Base-by-base conservation (phyloP, 2,329 filamentous ascomycete species). In the Bipolaris gigantea region DNA sequence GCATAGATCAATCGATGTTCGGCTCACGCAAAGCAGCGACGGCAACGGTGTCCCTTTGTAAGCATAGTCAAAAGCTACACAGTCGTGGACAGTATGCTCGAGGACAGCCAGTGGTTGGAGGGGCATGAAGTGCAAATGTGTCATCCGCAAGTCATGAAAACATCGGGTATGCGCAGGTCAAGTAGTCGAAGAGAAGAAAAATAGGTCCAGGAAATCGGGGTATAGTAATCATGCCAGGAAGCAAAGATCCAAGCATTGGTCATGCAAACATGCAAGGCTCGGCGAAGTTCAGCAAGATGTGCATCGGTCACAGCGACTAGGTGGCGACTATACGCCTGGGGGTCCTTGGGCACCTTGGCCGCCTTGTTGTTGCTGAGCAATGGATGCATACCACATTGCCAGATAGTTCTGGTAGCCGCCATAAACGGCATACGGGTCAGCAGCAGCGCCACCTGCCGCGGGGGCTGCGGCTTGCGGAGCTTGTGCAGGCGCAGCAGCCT, bases 341-440 rank as follows among this genome's bases (percentile, higher is more conserved):
- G 70, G 71, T 56, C 64, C 69, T 49, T 71, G 71, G 40, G 64
- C 62, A 32, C 58, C 59, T 57, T 57, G 60, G 39, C 63, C 63
- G 48, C 64, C 63, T 55, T 66, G 64, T 53, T 81, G 78, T 67
- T 83, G 81, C 66, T 81, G 78, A 46, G 81, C 80, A 69, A 84
- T 72, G 43, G 88, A 89, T 69, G 89, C 86, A 76, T 91, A 92
- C 89, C 89, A 94, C 64, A 92, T 80, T 36, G 88, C 85, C 55
- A 91, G 76, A 71, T 93, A 94, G 64, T 88, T 88, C 65, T 92
- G 83, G 74, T 93, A 93, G 56, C 90, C 90, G 62, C 90, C 90
- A 75, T 92, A 94, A 53, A 86, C 81, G 53, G 90, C 90, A 75
- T 94, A 94, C 36, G 75, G 75, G 52, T 77, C 75, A 65, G 68